A percentile compares a stretch with the other conserved stretches of the same genome.
Conservation (phyloP, 163 green algal species). For the Scenedesmus sp. region DNA sequence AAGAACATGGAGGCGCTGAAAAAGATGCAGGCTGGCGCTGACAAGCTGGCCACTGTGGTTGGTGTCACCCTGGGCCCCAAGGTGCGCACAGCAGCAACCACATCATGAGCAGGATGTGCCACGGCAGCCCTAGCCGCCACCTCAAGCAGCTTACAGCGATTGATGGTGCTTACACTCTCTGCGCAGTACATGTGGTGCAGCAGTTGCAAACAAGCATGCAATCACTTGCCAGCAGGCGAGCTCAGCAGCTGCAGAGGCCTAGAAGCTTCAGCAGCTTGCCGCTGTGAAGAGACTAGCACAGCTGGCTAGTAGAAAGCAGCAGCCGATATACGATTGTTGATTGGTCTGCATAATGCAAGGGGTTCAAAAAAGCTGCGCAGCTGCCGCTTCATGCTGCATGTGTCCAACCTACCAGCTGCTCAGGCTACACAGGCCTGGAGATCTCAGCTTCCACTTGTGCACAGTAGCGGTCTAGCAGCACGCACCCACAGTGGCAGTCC, state of each 20-base stretch:
- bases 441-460: too few species aligned
- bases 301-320: not conserved
- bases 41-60: slow-evolving; percentile 99
- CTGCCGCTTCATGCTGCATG: too few species aligned
- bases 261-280: not conserved
- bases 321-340: too few species aligned
- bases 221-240: not conserved
- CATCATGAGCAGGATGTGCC: not conserved
- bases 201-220: not conserved
- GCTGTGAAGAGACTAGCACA: not conserved
- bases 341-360: too few species aligned
- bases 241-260: not conserved
- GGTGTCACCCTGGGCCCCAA: slow-evolving; percentile 99
- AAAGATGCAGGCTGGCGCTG: slow-evolving; percentile 96
- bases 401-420: too few species aligned
- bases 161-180: not conserved
- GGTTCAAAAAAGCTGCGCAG: not conserved
- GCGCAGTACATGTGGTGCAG: not conserved
- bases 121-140: not conserved
- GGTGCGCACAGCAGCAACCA: slow-evolving; percentile 56
- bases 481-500: not conserved
- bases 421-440: not conserved
- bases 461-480: not conserved
- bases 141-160: not conserved
- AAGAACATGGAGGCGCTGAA: slow-evolving; percentile 97